A percentile compares a stretch with the other conserved stretches of the same genome.
Evolutionary conservation across 345 rosid species (phyloP).

Genomic region (Brassica juncea): DNA sequence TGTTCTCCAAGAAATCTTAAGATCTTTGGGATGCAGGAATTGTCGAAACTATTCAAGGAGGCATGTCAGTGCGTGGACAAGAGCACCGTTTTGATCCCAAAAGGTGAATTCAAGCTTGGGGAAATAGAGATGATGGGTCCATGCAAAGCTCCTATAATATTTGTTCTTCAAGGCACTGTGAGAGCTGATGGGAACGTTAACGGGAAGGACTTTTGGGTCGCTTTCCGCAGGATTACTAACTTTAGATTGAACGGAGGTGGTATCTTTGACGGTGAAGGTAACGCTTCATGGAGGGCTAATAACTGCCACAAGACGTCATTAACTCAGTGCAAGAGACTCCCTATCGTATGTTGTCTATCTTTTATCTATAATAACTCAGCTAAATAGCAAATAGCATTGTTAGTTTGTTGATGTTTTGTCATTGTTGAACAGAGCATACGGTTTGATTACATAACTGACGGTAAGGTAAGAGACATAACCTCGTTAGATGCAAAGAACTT

Average conservation of each 20-base stretch:
- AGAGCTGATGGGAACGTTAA: constrained; percentile 26
- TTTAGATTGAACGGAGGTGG: constrained; percentile 58
- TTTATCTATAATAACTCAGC: background rate
- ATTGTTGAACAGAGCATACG: constrained; percentile 46
- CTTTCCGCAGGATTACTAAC: constrained; percentile 49
- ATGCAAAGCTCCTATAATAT: constrained; percentile 32
- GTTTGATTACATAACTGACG: constrained; percentile 46
- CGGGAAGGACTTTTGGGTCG: constrained; percentile 44
- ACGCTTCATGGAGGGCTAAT: constrained; percentile 50
- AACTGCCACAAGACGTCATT: constrained; percentile 33
- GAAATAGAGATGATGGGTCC: constrained; percentile 33
- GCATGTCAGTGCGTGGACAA: constrained; percentile 31
- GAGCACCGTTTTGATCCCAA: constrained; percentile 28
- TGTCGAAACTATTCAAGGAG: constrained; percentile 26
- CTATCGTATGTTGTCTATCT: constrained; percentile 21
- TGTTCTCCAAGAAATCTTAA: constrained; percentile 1
- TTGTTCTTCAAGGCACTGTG: constrained; percentile 26
- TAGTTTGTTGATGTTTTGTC: background rate
- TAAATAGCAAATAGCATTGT: background rate
- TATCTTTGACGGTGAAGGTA: constrained; percentile 66
- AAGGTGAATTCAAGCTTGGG: constrained; percentile 37
- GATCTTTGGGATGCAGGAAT: constrained; percentile 17
- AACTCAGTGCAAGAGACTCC: constrained; percentile 33
- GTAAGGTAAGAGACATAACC: constrained; percentile 42
- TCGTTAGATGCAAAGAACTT: constrained; percentile 56